phyloP scores from a whole-genome alignment of 106 monocot genomes.

The Agapanthus africanus region DNA sequence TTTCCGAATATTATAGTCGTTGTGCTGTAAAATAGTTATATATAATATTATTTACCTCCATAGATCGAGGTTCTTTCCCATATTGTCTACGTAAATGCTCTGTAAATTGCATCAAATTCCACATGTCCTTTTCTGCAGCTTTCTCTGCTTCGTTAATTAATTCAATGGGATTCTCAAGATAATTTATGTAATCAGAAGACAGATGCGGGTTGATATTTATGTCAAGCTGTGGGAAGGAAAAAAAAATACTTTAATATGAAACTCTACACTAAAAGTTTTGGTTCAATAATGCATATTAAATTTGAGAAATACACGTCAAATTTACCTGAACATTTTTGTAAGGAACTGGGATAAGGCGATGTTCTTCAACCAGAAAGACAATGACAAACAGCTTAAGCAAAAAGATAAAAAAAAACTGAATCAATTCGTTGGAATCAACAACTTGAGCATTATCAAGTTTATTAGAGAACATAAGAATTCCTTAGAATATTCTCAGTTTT shows the following conservation, averaged over 20 bases:
- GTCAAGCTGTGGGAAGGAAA: constrained; percentile 45
- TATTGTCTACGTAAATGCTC: constrained; percentile 66
- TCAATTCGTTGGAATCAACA: too few relatives aligned
- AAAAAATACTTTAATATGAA: background rate
- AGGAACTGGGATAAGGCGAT: constrained; percentile 65
- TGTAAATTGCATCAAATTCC: constrained; percentile 82
- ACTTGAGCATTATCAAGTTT: too few relatives aligned
- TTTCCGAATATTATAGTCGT: background rate
- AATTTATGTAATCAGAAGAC: constrained; percentile 86
- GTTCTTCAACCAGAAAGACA: constrained; percentile 70
- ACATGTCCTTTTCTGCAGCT: constrained; percentile 81
- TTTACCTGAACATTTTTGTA: constrained; percentile 68
- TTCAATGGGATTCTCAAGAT: constrained; percentile 85
- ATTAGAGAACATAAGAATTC: too few relatives aligned
- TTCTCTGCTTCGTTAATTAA: constrained; percentile 77
- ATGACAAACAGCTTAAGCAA: too few relatives aligned
- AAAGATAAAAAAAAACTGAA: too few relatives aligned
- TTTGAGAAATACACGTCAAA: background rate
- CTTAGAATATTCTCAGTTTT: too few relatives aligned
- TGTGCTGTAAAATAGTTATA: background rate
- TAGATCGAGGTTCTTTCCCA: constrained; percentile 87
- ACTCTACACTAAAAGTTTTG: background rate
- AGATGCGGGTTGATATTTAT: constrained; percentile 67
- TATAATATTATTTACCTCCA: constrained; percentile 51
- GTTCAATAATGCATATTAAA: background rate